phyloP scores from a whole-genome alignment of 176 grass and related monocot species.

The Rhipidocladum racemiflorum region DNA sequence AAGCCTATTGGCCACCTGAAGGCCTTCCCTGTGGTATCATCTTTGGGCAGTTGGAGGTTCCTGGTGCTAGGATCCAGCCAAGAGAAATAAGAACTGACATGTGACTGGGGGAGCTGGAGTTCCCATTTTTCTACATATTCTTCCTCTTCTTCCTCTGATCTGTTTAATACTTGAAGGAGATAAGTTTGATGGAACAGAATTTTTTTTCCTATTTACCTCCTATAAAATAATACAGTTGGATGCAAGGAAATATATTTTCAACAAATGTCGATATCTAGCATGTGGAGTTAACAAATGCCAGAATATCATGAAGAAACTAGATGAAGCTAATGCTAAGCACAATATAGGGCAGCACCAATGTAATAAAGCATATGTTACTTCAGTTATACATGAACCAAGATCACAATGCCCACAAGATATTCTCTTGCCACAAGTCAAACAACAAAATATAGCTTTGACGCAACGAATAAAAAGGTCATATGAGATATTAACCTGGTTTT shows the following conservation, averaged over 20 bases:
- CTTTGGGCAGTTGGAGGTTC: constrained; percentile 49
- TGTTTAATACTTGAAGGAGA: constrained; percentile 31
- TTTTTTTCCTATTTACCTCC: not conserved
- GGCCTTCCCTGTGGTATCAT: not conserved
- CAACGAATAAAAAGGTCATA: constrained; percentile 8
- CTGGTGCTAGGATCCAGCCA: constrained; percentile 44
- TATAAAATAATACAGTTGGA: not conserved
- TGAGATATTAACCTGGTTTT: constrained; percentile 51
- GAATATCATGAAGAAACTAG: not conserved
- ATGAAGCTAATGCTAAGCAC: not conserved
- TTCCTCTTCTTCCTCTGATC: constrained; percentile 62
- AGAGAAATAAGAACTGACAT: constrained; percentile 63
- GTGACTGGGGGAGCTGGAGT: constrained; percentile 70
- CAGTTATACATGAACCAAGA: constrained; percentile 3
- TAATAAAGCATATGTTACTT: not conserved
- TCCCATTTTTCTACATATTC: constrained; percentile 57
- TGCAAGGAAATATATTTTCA: no score
- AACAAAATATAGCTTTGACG: not conserved
- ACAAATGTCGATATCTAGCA: not conserved
- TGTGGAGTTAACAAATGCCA: not conserved
- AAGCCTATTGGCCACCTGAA: constrained; percentile 92
- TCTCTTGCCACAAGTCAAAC: not conserved
- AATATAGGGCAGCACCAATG: not conserved
- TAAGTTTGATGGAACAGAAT: not conserved
- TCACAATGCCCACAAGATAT: not conserved